Base-by-base conservation (phyloP, 148 eudicot species). In the Cornus controversa region DNA sequence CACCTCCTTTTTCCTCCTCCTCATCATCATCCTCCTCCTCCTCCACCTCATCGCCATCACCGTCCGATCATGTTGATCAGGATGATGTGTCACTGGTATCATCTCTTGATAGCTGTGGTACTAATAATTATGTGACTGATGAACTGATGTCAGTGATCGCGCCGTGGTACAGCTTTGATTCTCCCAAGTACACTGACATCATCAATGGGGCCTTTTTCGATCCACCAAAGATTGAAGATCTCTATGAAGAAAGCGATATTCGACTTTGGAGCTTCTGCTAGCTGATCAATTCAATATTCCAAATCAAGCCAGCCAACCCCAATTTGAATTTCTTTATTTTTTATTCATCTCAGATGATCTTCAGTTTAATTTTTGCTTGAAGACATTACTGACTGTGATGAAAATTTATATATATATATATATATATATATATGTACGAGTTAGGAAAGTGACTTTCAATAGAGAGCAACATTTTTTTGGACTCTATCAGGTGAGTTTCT, bases 381-480 rank as follows among this genome's bases (percentile, higher is more conserved):
- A 89, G 82, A 86, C 84, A 81, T 81, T 82, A 73, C 88, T 87
- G 84, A 88, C 93, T 79, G 69, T 80, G 67, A 85, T 80, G 37
- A 34, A 79, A 68, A 82, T 75, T 79, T 58, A 78, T 78, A 72
- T 81, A 67, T 66, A 14, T 54, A 29, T 37, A 11, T 67, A n/a
- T n/a, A n/a, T n/a, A n/a, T n/a, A n/a, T n/a, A n/a, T 75, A 8
- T 18, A 23, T 27, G 14, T 36, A 31, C 3, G 11, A 63, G 8
- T 42, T 4, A 67, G 70, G 67, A 37, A 60, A 73, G 66, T 31
- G 79, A 37, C 34, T 22, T 25, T 77, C 77, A 84, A 74, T 74
- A 71, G 76, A 74, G 84, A 73, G 83, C 76, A 75, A 47, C 84
- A 18, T 70, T 78, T 40, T 80, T 82, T 83, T 69, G 76, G 72